phyloP scores from a whole-genome alignment of 192 early-diverging fungal genomes.

The Umbelopsis ramanniana region DNA sequence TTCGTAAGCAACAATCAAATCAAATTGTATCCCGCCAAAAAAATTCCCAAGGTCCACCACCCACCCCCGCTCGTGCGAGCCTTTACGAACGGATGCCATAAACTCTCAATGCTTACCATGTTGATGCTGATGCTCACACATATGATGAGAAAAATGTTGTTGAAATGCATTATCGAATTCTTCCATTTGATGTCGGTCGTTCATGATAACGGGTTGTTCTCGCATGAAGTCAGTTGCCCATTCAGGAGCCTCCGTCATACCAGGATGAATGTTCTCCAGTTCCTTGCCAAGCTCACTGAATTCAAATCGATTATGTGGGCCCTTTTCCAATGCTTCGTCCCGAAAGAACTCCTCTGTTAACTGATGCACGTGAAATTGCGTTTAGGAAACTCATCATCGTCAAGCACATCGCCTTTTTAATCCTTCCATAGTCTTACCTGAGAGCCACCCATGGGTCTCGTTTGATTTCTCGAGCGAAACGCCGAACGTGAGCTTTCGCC shows the following conservation, averaged over 20 bases:
- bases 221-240: constrained; percentile 78
- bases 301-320: constrained; percentile 56
- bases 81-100: neutral
- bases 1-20: neutral
- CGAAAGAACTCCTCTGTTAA: constrained; percentile 64
- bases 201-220: constrained; percentile 46
- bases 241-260: constrained; percentile 35
- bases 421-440: constrained; percentile 14
- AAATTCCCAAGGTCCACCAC: neutral
- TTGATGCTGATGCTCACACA: neutral
- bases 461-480: constrained; percentile 15
- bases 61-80: neutral
- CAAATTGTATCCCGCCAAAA: neutral
- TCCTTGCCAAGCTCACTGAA: constrained; percentile 75
- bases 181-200: constrained; percentile 39
- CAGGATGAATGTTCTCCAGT: constrained; percentile 57
- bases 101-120: neutral
- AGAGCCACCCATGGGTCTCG: neutral
- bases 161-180: constrained; percentile 53
- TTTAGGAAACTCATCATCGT: neutral
- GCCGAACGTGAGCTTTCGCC: constrained; percentile 37
- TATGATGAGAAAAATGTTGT: neutral
- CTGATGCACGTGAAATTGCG: constrained; percentile 27
- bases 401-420: too few relatives aligned
- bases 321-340: constrained; percentile 33